Evolutionary conservation across 1,284 basidiomycete species (phyloP), one percentile per base, ranked within the genome.

Genomic region (Pseudozyma flocculosa): DNA sequence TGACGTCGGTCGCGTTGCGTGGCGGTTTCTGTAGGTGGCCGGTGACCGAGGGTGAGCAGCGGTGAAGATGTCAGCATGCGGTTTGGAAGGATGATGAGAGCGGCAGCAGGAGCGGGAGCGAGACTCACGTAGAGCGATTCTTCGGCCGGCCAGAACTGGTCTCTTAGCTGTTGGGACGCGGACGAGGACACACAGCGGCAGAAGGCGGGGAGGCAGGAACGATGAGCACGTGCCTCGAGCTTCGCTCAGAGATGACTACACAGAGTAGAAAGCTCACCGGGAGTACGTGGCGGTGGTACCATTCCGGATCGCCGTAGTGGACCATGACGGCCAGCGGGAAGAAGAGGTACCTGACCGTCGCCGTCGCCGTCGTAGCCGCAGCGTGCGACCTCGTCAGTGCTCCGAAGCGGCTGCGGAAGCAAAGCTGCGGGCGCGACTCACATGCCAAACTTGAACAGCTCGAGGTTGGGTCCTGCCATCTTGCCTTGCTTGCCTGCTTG

Each of bases 221-320:
- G n/a, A n/a, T n/a, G n/a, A n/a, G n/a, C n/a, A n/a, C n/a, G n/a
- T n/a, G n/a, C n/a, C n/a, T n/a, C n/a, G n/a, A n/a, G n/a, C n/a
- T n/a, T n/a, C n/a, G n/a, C n/a, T n/a, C n/a, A n/a, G n/a, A n/a
- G n/a, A n/a, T n/a, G n/a, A 17, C 17, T 10, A 10, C 8, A 15
- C 2, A 3, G 8, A 29, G n/a, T 19, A 17, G 10, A 15, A 15
- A 17, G 56, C 88, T 64, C 78, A 90, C 90, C 11, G 91, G 90
- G 38, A 88, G 79, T 38, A 93, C 90, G 66, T 89, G 82, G 40
- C 82, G 81, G 43, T 84, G 82, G 74, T 92, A 94, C 90, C 90
- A 95, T 36, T 88, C 84, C 4, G 90, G 89, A 78, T 92, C 89
- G 48, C 91, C 90, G 73, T 89, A 93, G 78, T 92, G 88, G 47